Base-by-base conservation (phyloP, 2,329 filamentous ascomycete genomes). In the Ophiocordyceps australis region DNA sequence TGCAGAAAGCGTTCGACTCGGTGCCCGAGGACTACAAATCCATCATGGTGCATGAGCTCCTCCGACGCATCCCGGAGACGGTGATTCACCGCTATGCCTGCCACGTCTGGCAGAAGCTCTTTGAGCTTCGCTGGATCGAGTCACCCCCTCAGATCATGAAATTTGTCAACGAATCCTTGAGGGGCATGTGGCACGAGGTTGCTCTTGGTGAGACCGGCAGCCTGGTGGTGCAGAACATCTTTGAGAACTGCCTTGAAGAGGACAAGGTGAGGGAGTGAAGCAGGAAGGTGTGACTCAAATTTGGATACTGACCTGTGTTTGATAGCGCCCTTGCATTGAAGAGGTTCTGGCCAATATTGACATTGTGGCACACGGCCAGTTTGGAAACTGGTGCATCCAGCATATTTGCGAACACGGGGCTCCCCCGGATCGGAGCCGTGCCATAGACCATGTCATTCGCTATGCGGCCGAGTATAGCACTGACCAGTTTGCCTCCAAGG, bases 321-420 rank as follows among this genome's bases (percentile, higher is more conserved):
- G 34, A n/a, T 38, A 92, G 85, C 83, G 91, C 32, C 85, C 85
- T 23, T 94, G 89, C 45, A 92, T 98, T 44, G 85, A 93, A 49
- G 89, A 98, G 50, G 89, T 98, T 20, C 69, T 98, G 29, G 70
- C 69, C 32, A 94, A 89, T 47, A 93, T 98, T 40, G 83, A 98
- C 52, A 79, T 93, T 33, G 83, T 98, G 42, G 80, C 89, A 31
- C 86, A 94, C 47, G 89, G 89, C 15, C 89, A 98, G 47, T 98
- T 98, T 46, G 89, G 89, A 29, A 98, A 98, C 49, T 98, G 89
- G 89, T 98, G 89, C 57, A 95, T 98, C 42, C 89, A 98, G 55
- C 89, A 98, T 53, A 83, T 98, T 40, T 98, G 89, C 52, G 89
- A 98, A 51, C 89, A 98, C 46, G 86, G 91, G 26, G 77, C 77